Conservation (phyloP, 2,329 filamentous ascomycete genomes). For the Alternaria rosae region DNA sequence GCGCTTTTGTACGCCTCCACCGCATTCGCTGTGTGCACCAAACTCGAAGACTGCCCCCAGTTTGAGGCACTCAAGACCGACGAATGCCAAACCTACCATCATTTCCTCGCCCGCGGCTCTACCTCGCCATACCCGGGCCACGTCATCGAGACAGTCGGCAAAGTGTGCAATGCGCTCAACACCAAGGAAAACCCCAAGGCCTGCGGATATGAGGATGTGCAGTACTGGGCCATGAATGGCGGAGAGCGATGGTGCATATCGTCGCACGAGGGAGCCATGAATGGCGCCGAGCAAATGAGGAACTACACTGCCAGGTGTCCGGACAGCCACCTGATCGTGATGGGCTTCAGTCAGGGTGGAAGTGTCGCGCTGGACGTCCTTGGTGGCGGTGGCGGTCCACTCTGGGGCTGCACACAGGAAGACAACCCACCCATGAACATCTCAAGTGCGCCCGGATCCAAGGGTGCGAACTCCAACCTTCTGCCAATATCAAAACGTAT, state of each 20-base stretch:
- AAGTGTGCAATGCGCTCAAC: constrained; percentile 35
- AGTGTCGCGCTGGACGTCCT: constrained; percentile 35
- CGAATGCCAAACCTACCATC: constrained; percentile 36
- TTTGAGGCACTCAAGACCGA: constrained; percentile 31
- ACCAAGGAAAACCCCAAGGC: constrained; percentile 29
- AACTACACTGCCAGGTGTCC: constrained; percentile 38
- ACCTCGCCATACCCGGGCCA: constrained; percentile 39
- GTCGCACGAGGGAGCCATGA: constrained; percentile 34
- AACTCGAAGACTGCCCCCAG: constrained; percentile 36
- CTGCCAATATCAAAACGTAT: not conserved
- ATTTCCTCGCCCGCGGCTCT: constrained; percentile 36
- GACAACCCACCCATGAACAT: constrained; percentile 31
- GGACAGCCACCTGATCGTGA: constrained; percentile 35
- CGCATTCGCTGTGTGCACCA: constrained; percentile 34
- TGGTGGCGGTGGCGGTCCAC: constrained; percentile 34
- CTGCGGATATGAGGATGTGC: constrained; percentile 38
- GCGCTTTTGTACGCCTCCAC: constrained; percentile 27
- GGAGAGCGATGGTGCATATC: constrained; percentile 36
- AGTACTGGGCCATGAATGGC: constrained; percentile 36
- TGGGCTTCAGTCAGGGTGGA: constrained; percentile 40
- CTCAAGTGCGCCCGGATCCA: constrained; percentile 30
- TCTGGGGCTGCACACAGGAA: constrained; percentile 35
- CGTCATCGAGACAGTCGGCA: constrained; percentile 35
- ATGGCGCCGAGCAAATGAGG: constrained; percentile 36
- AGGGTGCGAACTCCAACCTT: constrained; percentile 15